A percentile compares a stretch with the other conserved stretches of the same genome.
These are phyloP conservation scores for Pythium guiyangense DNA, from an alignment of 352 stramenopile genomes.

Conservation along the genomic window DNA sequence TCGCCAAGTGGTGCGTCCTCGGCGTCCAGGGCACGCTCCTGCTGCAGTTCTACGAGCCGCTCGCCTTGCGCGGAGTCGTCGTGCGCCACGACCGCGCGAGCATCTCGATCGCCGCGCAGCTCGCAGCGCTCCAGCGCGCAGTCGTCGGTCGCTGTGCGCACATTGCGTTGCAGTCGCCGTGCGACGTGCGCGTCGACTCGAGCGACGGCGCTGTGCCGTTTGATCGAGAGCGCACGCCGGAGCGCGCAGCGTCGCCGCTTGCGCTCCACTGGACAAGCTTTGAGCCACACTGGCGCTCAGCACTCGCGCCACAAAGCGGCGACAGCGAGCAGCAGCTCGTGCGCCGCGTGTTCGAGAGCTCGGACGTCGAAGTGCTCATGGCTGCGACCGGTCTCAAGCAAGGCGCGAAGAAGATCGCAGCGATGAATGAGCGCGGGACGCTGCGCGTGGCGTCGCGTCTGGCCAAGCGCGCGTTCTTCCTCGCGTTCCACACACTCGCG, in stretches of 20 bases:
- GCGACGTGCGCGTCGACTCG: constrained; percentile 10
- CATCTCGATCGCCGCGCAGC: constrained; percentile 32
- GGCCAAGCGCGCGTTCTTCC: constrained; percentile 53
- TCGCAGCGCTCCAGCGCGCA: constrained; percentile 40
- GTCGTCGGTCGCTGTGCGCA: constrained; percentile 23
- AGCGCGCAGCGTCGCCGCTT: constrained; percentile 31
- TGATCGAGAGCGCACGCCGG: constrained; percentile 5
- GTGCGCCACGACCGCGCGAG: constrained; percentile 36
- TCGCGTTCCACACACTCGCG: constrained; percentile 45
- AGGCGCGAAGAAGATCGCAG: constrained; percentile 58
- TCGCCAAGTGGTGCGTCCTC: constrained; percentile 81
- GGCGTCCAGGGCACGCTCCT: constrained; percentile 82
- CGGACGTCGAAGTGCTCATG: constrained; percentile 52
- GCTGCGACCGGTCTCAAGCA: constrained; percentile 63
- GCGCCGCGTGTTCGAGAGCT: constrained; percentile 30
- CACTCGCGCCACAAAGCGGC: too few species aligned
- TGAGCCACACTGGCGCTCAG: constrained; percentile 34
- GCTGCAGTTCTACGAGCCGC: constrained; percentile 56
- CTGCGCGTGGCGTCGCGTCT: constrained; percentile 57
- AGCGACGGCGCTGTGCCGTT: constrained; percentile 3
- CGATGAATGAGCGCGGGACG: constrained; percentile 38
- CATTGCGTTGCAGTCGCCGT: neutral
- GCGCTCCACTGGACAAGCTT: constrained; percentile 51
- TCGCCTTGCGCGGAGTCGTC: constrained; percentile 44
- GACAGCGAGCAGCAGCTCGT: constrained; percentile 1